These are phyloP conservation scores for Trypanosoma congolense DNA, from an alignment of 208 protist species.

Conservation along the genomic window DNA sequence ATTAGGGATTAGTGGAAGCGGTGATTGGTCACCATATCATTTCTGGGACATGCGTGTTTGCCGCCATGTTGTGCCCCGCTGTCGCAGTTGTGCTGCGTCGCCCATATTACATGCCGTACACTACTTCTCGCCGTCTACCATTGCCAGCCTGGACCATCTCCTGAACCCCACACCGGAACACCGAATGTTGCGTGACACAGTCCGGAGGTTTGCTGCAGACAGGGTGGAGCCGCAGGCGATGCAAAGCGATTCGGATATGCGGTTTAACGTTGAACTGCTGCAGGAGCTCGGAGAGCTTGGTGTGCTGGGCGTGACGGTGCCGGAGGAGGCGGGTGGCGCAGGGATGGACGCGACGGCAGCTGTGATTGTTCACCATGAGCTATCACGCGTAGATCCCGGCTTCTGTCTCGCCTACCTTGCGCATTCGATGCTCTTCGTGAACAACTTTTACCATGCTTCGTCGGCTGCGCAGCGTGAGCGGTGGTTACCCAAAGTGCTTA, in stretches of 20 bases:
- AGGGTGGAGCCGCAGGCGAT: slow-evolving; percentile 51
- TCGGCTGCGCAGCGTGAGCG: slow-evolving; percentile 89
- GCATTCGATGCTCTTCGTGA: slow-evolving; percentile 78
- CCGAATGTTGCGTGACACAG: slow-evolving; percentile 50
- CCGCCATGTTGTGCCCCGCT: neutral
- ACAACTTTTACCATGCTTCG: slow-evolving; percentile 80
- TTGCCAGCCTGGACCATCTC: slow-evolving; percentile 26
- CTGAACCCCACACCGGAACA: slow-evolving; percentile 70
- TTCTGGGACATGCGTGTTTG: too few species aligned
- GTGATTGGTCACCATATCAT: too few species aligned
- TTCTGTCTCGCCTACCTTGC: slow-evolving; percentile 81
- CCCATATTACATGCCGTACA: neutral
- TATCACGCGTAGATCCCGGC: slow-evolving; percentile 72
- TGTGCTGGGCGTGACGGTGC: slow-evolving; percentile 94
- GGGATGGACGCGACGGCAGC: slow-evolving; percentile 80
- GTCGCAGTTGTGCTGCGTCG: neutral
- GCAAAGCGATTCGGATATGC: slow-evolving; percentile 51
- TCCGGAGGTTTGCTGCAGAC: slow-evolving; percentile 50
- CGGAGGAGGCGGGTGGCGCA: slow-evolving; percentile 84
- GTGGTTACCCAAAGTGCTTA: slow-evolving; percentile 86
- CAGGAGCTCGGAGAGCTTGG: slow-evolving; percentile 91
- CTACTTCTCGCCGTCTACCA: slow-evolving; percentile 10
- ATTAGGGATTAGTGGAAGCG: too few species aligned
- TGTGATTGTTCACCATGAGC: slow-evolving; percentile 73
- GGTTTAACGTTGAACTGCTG: slow-evolving; percentile 88